These are phyloP conservation scores for Sugiyamaella mastotermitis DNA, from an alignment of 805 yeast genomes.

Conservation along the genomic window DNA sequence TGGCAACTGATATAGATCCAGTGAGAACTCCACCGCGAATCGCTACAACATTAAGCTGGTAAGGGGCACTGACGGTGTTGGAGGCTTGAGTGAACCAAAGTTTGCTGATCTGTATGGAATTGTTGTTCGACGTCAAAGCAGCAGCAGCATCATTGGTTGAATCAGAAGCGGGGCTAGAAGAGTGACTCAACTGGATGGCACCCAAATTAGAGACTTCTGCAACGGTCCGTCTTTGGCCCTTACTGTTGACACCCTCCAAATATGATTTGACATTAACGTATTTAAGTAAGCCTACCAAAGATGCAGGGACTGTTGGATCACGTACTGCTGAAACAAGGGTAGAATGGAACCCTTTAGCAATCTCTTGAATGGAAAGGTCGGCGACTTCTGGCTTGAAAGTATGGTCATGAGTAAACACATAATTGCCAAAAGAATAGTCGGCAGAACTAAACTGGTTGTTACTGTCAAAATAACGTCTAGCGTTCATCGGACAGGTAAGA, in stretches of 20 bases:
- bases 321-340: neutral
- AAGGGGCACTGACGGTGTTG: slow-evolving; percentile 13
- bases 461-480: slow-evolving; percentile 10
- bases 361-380: neutral
- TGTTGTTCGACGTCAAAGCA: neutral
- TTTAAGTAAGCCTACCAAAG: slow-evolving; percentile 10
- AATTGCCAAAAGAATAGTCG: slow-evolving; percentile 15
- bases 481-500: slow-evolving; percentile 15
- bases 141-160: neutral
- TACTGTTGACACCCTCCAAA: slow-evolving; percentile 4
- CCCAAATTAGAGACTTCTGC: slow-evolving; percentile 20
- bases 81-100: slow-evolving; percentile 15
- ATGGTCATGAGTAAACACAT: slow-evolving; percentile 9
- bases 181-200: neutral
- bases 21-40: slow-evolving; percentile 11
- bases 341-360: neutral
- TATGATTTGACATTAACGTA: slow-evolving; percentile 11
- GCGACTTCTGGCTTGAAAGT: neutral
- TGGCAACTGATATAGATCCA: slow-evolving; percentile 11
- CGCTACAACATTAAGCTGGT: slow-evolving; percentile 11
- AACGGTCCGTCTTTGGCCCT: slow-evolving; percentile 6
- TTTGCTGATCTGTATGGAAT: slow-evolving; percentile 6
- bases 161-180: neutral
- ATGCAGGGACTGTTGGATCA: neutral
- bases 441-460: neutral